Evolutionary conservation across 805 yeast species (phyloP).

Genomic region (Saturnispora mendoncae): DNA sequence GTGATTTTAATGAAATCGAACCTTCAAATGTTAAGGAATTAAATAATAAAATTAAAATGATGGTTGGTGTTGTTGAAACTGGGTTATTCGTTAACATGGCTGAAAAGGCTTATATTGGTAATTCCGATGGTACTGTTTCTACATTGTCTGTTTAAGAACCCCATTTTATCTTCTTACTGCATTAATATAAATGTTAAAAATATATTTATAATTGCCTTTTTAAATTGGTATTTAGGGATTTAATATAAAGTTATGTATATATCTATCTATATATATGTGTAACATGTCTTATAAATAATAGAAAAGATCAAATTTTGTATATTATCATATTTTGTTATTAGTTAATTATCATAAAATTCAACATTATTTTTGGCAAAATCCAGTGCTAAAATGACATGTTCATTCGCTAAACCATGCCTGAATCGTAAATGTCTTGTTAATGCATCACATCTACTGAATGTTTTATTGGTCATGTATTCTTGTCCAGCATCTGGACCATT

Average conservation of each 20-base stretch:
- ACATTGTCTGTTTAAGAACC: constrained; percentile 30
- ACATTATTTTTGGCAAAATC: constrained; percentile 72
- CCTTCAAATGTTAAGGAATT: constrained; percentile 36
- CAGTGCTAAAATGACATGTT: constrained; percentile 61
- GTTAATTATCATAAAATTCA: constrained; percentile 38
- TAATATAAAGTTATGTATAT: too few species aligned
- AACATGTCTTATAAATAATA: constrained; percentile 1
- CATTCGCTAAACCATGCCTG: constrained; percentile 67
- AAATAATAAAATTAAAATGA: constrained; percentile 55
- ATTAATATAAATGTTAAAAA: not conserved
- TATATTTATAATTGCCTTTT: not conserved
- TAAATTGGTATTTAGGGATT: not conserved
- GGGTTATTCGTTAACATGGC: constrained; percentile 79
- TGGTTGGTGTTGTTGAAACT: constrained; percentile 94
- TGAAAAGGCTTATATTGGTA: constrained; percentile 80
- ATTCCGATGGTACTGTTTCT: constrained; percentile 51
- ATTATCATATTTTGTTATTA: too few species aligned
- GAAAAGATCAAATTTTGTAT: not conserved
- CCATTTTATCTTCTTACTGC: not conserved
- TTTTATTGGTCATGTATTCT: constrained; percentile 38
- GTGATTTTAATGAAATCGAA: constrained; percentile 77
- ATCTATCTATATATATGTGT: not conserved
- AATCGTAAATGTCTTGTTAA: constrained; percentile 87
- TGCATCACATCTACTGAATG: constrained; percentile 91
- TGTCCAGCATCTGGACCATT: constrained; percentile 20